Percentiles rank a stretch among this genome's conserved stretches.
phyloP scores from a whole-genome alignment of 2,329 filamentous ascomycete genomes.

The Cladosporium sp. region DNA sequence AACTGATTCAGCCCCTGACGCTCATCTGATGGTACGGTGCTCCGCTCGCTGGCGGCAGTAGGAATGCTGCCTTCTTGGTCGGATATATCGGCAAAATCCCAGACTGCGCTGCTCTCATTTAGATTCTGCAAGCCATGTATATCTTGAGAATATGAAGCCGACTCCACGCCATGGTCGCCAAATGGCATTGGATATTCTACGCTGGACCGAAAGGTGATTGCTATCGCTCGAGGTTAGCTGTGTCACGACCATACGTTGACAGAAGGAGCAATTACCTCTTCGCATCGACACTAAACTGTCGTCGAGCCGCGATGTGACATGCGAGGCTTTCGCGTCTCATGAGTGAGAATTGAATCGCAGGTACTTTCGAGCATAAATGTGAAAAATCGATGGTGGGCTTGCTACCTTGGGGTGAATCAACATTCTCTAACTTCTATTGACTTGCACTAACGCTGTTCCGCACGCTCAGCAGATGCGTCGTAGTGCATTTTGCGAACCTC shows the following conservation, averaged over 20 bases:
- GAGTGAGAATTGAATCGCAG: not conserved
- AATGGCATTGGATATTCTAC: not conserved
- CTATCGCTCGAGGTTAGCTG: not conserved
- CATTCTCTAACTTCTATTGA: too few relatives aligned
- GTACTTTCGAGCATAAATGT: too few relatives aligned
- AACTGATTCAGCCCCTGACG: conserved; percentile 17
- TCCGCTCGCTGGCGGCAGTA: conserved; percentile 7
- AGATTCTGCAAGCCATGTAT: not conserved
- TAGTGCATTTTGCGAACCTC: too few relatives aligned
- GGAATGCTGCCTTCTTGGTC: not conserved
- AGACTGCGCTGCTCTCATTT: not conserved
- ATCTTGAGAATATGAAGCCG: not conserved
- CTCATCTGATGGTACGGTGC: not conserved
- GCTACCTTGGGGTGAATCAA: too few relatives aligned
- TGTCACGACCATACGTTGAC: not conserved
- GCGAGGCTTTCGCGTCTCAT: not conserved
- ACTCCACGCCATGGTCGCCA: not conserved
- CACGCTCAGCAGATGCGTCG: too few relatives aligned
- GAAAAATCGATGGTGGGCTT: too few relatives aligned
- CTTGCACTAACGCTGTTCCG: too few relatives aligned
- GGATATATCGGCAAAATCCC: not conserved
- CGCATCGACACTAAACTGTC: conserved; percentile 17
- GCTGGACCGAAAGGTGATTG: not conserved
- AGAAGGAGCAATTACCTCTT: conserved; percentile 7
- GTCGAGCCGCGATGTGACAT: not conserved